Conservation (phyloP, 164 flowering plant species). For the Nymphaea colorata region DNA sequence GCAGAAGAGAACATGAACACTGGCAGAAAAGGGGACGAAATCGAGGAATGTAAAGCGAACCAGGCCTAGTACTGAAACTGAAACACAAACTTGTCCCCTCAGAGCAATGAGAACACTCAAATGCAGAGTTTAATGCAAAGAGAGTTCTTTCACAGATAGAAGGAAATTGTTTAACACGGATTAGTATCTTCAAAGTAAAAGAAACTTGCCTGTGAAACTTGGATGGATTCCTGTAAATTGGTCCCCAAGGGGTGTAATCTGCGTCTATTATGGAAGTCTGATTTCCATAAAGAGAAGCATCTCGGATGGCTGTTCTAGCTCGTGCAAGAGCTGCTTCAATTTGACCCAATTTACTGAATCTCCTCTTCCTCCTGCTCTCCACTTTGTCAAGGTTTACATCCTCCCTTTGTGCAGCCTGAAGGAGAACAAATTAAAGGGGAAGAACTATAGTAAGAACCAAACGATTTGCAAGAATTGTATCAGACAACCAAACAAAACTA, state of each 20-base stretch:
- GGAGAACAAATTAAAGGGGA: not conserved
- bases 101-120: no score
- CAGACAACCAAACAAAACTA: not conserved
- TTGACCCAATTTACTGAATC: constrained; percentile 11
- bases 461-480: not conserved
- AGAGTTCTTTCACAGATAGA: no score
- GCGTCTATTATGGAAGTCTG: constrained; percentile 8
- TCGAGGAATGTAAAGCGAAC: no score
- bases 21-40: no score
- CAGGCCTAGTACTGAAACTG: no score
- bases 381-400: not conserved
- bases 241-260: constrained; percentile 24
- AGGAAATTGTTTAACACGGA: no score
- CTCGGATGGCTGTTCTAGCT: constrained; percentile 23
- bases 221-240: constrained; percentile 25
- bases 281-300: constrained; percentile 9
- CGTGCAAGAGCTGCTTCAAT: constrained; percentile 22
- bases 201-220: constrained; percentile 22
- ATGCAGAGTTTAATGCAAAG: no score
- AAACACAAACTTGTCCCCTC: no score
- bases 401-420: not conserved
- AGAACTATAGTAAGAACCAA: not conserved
- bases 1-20: no score
- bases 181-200: no score
- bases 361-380: not conserved